These are phyloP conservation scores for Aspergillus cavernicola DNA, from an alignment of 495 filamentous ascomycete species.

Conservation along the genomic window DNA sequence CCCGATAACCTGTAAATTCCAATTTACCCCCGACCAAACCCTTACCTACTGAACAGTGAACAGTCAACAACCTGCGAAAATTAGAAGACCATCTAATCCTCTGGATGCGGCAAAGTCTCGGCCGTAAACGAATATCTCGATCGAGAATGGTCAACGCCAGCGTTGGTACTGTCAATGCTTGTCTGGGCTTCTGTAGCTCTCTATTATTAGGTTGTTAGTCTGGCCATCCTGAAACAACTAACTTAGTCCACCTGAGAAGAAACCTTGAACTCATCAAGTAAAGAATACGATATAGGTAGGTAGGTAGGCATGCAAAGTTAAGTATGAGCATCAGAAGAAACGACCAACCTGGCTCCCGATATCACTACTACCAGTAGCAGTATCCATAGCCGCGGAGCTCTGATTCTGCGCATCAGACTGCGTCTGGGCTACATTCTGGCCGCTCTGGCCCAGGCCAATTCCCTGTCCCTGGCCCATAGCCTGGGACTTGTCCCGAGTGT, in stretches of 20 bases:
- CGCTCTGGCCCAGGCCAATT: too few relatives aligned
- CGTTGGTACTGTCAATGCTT: conserved; percentile 6
- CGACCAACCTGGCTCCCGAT: conserved; percentile 2
- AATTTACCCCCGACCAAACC: too few relatives aligned
- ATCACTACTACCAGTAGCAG: background rate
- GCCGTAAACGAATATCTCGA: conserved; percentile 6
- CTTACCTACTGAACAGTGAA: too few relatives aligned
- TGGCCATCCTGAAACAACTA: too few relatives aligned
- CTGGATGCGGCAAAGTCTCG: background rate
- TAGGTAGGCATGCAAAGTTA: too few relatives aligned
- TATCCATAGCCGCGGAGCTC: background rate
- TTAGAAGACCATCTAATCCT: too few relatives aligned
- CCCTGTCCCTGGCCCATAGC: too few relatives aligned
- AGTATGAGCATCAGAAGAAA: background rate
- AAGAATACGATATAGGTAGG: too few relatives aligned
- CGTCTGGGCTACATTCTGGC: conserved; percentile 16
- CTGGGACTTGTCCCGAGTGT: conserved; percentile 43
- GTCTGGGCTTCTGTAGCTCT: background rate
- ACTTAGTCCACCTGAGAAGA: too few relatives aligned
- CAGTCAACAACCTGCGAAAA: too few relatives aligned
- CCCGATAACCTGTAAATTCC: too few relatives aligned
- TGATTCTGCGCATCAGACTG: background rate
- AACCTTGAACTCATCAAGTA: too few relatives aligned
- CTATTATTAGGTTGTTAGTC: background rate
- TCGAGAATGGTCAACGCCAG: background rate